Percentiles rank a stretch among this genome's conserved stretches.
These are phyloP conservation scores for Saraca asoca DNA, from an alignment of 331 rosid species.

Conservation along the genomic window DNA sequence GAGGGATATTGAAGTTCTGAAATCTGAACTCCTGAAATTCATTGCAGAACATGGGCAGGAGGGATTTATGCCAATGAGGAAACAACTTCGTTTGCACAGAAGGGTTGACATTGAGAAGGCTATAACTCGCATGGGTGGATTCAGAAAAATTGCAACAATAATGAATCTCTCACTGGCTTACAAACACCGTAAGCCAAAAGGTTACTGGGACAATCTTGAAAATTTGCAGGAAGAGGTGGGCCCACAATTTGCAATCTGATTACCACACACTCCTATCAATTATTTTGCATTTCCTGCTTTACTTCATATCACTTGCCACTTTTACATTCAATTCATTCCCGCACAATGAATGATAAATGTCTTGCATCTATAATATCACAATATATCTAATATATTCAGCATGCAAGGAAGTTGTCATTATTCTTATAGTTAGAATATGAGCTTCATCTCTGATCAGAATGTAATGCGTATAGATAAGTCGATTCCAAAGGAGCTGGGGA, in stretches of 20 bases:
- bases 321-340: not conserved
- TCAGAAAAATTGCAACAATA: slow-evolving; percentile 71
- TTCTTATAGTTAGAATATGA: slow-evolving; percentile 1
- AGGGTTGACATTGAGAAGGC: slow-evolving; percentile 96
- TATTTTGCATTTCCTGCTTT: slow-evolving; percentile 1
- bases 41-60: slow-evolving; percentile 86
- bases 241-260: slow-evolving; percentile 15
- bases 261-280: slow-evolving; percentile 3
- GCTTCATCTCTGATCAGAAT: slow-evolving; percentile 13
- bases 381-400: not conserved
- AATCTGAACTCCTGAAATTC: slow-evolving; percentile 73
- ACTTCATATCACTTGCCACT: not conserved
- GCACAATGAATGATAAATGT: slow-evolving; percentile 23
- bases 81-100: slow-evolving; percentile 84
- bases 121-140: slow-evolving; percentile 90
- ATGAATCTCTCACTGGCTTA: slow-evolving; percentile 94
- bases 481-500: slow-evolving; percentile 92
- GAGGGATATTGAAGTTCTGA: slow-evolving; percentile 81
- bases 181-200: slow-evolving; percentile 93
- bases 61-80: slow-evolving; percentile 99
- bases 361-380: slow-evolving; percentile 2
- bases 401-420: not conserved
- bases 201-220: slow-evolving; percentile 93
- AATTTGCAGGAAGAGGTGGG: slow-evolving; percentile 82
- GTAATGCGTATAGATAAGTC: slow-evolving; percentile 57